These are phyloP conservation scores for Fusarium kyushuense DNA, from an alignment of 2,329 filamentous ascomycete species.

Conservation along the genomic window DNA sequence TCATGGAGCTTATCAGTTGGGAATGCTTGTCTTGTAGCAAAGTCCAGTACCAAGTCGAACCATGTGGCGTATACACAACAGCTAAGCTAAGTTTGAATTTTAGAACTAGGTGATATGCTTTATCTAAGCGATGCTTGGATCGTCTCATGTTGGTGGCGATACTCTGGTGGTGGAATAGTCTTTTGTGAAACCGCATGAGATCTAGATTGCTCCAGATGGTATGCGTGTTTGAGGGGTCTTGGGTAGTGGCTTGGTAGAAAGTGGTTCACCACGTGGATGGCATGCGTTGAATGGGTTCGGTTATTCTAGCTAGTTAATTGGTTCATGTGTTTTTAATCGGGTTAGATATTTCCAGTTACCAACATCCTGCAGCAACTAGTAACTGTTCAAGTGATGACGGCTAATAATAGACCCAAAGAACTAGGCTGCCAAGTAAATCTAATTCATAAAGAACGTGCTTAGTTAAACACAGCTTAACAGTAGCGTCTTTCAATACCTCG, in stretches of 20 bases:
- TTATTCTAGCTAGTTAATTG: not conserved
- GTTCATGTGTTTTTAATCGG: not conserved
- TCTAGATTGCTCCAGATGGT: no score
- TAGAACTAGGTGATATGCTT: fast-evolving
- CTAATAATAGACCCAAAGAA: not conserved
- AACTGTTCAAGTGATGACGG: not conserved
- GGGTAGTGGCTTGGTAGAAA: not conserved
- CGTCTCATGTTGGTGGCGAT: not conserved
- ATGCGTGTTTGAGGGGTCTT: not conserved
- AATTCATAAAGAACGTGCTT: not conserved
- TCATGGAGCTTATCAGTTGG: no score
- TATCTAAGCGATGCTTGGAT: not conserved
- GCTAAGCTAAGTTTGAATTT: not conserved
- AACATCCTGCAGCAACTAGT: not conserved
- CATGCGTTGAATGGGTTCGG: not conserved
- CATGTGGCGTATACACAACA: not conserved
- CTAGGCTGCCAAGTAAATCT: not conserved
- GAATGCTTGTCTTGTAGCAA: not conserved
- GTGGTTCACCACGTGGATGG: not conserved
- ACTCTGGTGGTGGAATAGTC: not conserved
- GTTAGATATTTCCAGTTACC: not conserved
- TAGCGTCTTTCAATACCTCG: no score
- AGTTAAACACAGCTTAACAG: no score
- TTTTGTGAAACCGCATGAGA: not conserved
- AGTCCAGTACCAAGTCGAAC: not conserved